phyloP scores from a whole-genome alignment of 2,329 filamentous ascomycete species.

The Colletotrichum tropicale region DNA sequence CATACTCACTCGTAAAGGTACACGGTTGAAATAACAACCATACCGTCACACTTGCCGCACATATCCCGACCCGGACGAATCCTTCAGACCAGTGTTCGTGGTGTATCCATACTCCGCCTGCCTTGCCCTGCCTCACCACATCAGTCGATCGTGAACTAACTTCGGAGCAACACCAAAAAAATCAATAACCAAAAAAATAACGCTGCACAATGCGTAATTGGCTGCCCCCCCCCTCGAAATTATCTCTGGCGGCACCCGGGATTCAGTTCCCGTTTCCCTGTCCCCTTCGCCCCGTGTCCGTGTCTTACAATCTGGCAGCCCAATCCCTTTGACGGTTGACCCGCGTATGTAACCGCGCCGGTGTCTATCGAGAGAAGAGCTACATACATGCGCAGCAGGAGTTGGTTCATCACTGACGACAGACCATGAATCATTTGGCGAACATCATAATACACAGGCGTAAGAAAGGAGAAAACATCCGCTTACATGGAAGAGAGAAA shows the following conservation, averaged over 20 bases:
- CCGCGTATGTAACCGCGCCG: not conserved
- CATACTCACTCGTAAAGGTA: not conserved
- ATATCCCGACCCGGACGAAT: not conserved
- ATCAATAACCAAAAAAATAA: not conserved
- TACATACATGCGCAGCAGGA: not conserved
- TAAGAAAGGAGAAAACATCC: not conserved
- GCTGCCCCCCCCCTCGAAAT: not conserved
- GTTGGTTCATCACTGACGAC: not conserved
- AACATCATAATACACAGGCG: constrained; percentile 1
- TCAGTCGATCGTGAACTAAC: not conserved
- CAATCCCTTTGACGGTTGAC: not conserved
- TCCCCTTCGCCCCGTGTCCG: not conserved
- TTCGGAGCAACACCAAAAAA: not conserved
- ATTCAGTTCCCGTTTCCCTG: not conserved
- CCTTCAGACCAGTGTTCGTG: not conserved
- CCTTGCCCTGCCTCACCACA: not conserved
- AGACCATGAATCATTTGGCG: not conserved
- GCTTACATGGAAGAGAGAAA: not conserved
- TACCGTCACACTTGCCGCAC: not conserved
- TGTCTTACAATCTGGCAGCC: not conserved
- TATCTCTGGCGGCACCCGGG: not conserved
- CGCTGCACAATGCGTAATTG: not conserved
- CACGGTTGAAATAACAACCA: not conserved
- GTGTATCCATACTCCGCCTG: not conserved
- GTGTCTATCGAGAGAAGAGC: not conserved